Evolutionary conservation across 2,329 filamentous ascomycete genomes (phyloP), one percentile per base, ranked within the genome.

Genomic region (Fusarium sp.): DNA sequence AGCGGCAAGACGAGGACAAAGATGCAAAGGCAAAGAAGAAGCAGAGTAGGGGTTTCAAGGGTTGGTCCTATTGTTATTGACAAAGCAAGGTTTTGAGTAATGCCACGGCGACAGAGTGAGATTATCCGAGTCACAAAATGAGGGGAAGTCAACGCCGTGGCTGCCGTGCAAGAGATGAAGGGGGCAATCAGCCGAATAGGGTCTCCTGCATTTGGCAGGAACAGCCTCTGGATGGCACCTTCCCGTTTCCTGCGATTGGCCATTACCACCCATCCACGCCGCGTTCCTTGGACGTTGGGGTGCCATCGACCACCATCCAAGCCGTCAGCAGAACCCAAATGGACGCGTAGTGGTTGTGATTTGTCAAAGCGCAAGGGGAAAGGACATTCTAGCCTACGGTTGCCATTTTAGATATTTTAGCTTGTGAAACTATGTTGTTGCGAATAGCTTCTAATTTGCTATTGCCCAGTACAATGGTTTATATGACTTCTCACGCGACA

Each of bases 101-200:
- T 74, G 54, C 28, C 44, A 52, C 38, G 64, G 61, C 32, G 62
- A 50, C 47, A 56, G 56, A 49, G 49, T 63, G 69, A 74, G 67
- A 72, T 74, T 69, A 50, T 68, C 58, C 60, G 72, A 72, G 72
- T 74, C 68, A 64, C 69, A 56, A 70, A 64, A 49, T 74, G 72
- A 73, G 72, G 72, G 72, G 69, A 75, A 74, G 65, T 40, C 60
- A 56, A 67, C 72, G 72, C 72, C 72, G 60, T 72, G 72, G 72
- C 69, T 75, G 65, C 64, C 57, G 59, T 64, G 37, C 32, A 57
- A 46, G 38, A 61, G 72, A 73, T 74, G 60, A 74, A 74, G 72
- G 69, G 72, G 69, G 64, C 60, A 74, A 56, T 58, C 72, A 64
- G 42, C 72, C 72, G 72, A 67, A 67, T n/a, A 56, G 49, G 61